Evolutionary conservation across 345 rosid genomes (phyloP), one percentile per base, ranked within the genome.

Genomic region (Rhodomyrtus tomentosa): DNA sequence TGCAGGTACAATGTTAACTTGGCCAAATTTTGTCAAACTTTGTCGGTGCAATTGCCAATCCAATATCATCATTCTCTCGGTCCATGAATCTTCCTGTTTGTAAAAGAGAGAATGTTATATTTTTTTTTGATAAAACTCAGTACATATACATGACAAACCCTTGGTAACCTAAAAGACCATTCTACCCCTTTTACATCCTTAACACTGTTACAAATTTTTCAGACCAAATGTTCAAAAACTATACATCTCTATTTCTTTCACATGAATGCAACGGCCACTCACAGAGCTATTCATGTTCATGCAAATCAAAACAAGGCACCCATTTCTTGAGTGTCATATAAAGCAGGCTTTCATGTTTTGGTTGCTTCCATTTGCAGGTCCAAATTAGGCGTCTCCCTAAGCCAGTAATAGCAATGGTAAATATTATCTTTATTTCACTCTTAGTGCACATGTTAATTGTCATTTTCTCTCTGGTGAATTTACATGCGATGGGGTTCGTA

Each of bases 371-470:
- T 52, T 74, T 85, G 89, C 92, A 96, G 98, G 90, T 94, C 38
- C 98, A 94, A 86, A 95, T 96, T 86, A 91, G 99, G 22, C 93
- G 98, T 76, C 93, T 94, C 84, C 98, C 99, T 25, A 97, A 97
- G 83, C 98, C 98, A n/a, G 95, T 97, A 84, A 95, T 97, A 27
- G 99, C 98, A 15, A 96, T 96, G 98, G 99, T 95, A 91, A 85
- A 10, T 38, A 9, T 50, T 53, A 81, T 81, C 56, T 55, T 84
- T 49, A 68, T 84, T 52, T 86, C 72, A 16, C 42, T 15, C 32
- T n/a, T 22, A 13, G 2, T 73, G 49, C 24, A 38, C 22, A 16
- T 85, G 3, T 55, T 10, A 18, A 29, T 20, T 84, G 16, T 27
- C 14, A 5, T 49, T 59, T 68, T 45, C 50, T 74, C 59, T 80